These are phyloP conservation scores for Apiotrichum brassicae DNA, from an alignment of 1,284 basidiomycete genomes.

Conservation along the genomic window DNA sequence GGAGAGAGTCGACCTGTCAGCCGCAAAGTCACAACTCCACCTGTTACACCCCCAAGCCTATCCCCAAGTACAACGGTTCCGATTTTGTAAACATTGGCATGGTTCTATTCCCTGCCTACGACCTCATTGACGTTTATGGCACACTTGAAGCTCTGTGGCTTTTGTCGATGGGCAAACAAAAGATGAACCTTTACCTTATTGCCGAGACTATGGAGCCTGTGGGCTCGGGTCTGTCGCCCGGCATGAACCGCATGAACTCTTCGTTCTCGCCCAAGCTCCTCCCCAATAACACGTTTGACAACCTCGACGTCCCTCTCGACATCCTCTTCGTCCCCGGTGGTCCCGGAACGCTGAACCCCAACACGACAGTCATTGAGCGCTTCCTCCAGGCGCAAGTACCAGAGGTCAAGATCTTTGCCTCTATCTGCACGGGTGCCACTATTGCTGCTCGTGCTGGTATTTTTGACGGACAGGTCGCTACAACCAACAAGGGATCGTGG, in stretches of 20 bases:
- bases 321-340: constrained; percentile 1
- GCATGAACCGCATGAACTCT: neutral
- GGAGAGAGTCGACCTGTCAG: no score
- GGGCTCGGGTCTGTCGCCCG: neutral
- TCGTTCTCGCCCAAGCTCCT: neutral
- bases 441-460: constrained; percentile 18
- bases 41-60: neutral
- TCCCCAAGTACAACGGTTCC: neutral
- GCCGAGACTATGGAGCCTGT: neutral
- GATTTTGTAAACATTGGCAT: neutral
- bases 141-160: neutral
- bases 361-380: neutral
- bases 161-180: neutral
- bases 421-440: constrained; percentile 22
- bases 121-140: neutral
- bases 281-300: neutral
- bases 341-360: neutral
- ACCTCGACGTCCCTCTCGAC: neutral
- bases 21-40: no score
- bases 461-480: constrained; percentile 19
- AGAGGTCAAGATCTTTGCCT: constrained; percentile 1
- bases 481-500: constrained; percentile 23
- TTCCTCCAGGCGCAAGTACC: neutral
- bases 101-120: neutral
- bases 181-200: neutral